phyloP scores from a whole-genome alignment of 257 asterid genomes.

The Gynochthodes officinalis region DNA sequence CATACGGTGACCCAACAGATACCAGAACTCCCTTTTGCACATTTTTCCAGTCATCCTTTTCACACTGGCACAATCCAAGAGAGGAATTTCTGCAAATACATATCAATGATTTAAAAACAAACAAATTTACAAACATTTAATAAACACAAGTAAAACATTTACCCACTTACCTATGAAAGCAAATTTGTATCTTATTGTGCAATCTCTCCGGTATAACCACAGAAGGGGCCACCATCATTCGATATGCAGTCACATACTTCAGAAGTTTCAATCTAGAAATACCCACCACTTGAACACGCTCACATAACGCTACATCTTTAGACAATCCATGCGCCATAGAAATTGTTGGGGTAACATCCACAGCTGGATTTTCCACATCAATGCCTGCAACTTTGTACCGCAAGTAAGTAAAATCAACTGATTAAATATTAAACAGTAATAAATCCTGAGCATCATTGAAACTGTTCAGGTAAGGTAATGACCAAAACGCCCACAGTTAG shows the following conservation, averaged over 20 bases:
- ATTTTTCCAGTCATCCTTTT: constrained; percentile 59
- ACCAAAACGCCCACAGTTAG: background rate
- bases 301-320: constrained; percentile 48
- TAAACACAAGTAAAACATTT: background rate
- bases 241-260: constrained; percentile 68
- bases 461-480: background rate
- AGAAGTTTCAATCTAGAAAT: constrained; percentile 60
- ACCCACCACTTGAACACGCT: constrained; percentile 63
- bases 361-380: constrained; percentile 47
- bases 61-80: constrained; percentile 65
- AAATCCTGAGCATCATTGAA: background rate
- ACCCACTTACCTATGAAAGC: constrained; percentile 65
- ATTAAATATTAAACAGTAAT: background rate
- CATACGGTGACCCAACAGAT: constrained; percentile 66
- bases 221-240: constrained; percentile 61
- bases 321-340: constrained; percentile 35
- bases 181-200: constrained; percentile 59
- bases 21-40: constrained; percentile 56
- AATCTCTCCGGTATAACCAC: constrained; percentile 55
- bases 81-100: constrained; percentile 67
- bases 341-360: constrained; percentile 51
- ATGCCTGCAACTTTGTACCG: constrained; percentile 36
- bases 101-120: constrained; percentile 9
- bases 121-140: constrained; percentile 2
- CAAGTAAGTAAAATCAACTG: background rate